Conservation (phyloP, 2,329 filamentous ascomycete genomes). For the Helotiales sp. region DNA sequence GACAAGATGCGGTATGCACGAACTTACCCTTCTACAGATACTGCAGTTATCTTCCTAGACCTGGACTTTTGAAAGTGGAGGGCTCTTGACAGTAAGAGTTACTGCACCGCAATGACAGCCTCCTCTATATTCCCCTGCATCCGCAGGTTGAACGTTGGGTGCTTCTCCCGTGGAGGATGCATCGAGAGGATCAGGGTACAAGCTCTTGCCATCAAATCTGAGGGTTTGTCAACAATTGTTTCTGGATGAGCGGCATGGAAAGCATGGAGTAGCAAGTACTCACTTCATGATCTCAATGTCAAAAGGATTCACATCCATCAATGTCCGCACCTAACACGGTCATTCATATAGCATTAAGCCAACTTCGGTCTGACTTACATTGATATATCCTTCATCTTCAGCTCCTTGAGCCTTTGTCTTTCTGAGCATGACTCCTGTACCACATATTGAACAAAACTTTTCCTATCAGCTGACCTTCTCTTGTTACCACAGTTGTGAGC, state of each 20-base stretch:
- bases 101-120: background rate
- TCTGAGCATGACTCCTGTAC: slow-evolving; percentile 39
- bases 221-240: background rate
- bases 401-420: background rate
- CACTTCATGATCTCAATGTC: background rate
- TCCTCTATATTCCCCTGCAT: background rate
- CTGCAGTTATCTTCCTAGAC: slow-evolving; percentile 1
- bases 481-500: background rate
- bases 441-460: slow-evolving; percentile 53
- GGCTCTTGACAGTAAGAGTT: background rate
- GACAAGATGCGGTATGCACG: background rate
- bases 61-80: background rate
- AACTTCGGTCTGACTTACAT: background rate
- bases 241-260: background rate
- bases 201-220: background rate
- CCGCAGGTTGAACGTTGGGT: background rate
- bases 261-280: background rate
- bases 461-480: background rate
- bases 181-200: background rate
- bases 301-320: background rate
- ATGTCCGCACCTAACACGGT: background rate
- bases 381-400: background rate
- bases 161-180: background rate
- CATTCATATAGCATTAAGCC: background rate
- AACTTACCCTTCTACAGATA: background rate